These are phyloP conservation scores for Saccharomycopsis guyanensis DNA, from an alignment of 805 yeast genomes.

Conservation along the genomic window DNA sequence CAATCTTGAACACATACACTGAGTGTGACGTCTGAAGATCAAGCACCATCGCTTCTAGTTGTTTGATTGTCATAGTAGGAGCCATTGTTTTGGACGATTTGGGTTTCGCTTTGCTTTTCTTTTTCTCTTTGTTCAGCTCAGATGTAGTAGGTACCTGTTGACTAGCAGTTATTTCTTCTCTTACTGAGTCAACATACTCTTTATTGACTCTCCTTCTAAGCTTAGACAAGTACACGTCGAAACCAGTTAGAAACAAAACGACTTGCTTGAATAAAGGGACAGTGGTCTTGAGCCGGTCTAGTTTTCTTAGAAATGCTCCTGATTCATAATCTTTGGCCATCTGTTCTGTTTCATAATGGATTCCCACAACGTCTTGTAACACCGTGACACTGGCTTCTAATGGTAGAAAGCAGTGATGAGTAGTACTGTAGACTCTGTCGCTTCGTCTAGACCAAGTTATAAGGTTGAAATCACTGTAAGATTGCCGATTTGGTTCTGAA, in stretches of 20 bases:
- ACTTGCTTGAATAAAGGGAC: slow-evolving; percentile 8
- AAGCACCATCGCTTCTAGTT: slow-evolving; percentile 9
- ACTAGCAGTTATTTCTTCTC: slow-evolving; percentile 1
- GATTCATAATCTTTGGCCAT: slow-evolving; percentile 8
- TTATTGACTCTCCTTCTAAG: slow-evolving; percentile 10
- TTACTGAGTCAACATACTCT: slow-evolving; percentile 12
- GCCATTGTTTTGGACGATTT: no score
- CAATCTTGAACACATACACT: slow-evolving; percentile 9
- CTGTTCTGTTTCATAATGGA: slow-evolving; percentile 13
- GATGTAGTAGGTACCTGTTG: no score
- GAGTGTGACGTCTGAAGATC: slow-evolving; percentile 11
- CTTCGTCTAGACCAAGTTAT: slow-evolving; percentile 13
- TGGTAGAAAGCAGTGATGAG: slow-evolving; percentile 15
- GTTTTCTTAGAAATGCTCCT: slow-evolving; percentile 10
- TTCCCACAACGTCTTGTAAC: slow-evolving; percentile 4
- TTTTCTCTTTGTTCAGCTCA: slow-evolving; percentile 1
- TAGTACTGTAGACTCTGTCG: slow-evolving; percentile 5
- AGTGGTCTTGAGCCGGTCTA: slow-evolving; percentile 5
- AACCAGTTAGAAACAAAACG: slow-evolving; percentile 12
- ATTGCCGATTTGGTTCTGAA: background rate
- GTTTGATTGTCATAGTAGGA: background rate
- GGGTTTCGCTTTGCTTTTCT: no score
- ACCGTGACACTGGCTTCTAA: background rate
- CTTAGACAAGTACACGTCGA: slow-evolving; percentile 6
- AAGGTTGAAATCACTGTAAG: slow-evolving; percentile 1